Conservation (phyloP, 257 asterid genomes). For the Asclepias syriaca region DNA sequence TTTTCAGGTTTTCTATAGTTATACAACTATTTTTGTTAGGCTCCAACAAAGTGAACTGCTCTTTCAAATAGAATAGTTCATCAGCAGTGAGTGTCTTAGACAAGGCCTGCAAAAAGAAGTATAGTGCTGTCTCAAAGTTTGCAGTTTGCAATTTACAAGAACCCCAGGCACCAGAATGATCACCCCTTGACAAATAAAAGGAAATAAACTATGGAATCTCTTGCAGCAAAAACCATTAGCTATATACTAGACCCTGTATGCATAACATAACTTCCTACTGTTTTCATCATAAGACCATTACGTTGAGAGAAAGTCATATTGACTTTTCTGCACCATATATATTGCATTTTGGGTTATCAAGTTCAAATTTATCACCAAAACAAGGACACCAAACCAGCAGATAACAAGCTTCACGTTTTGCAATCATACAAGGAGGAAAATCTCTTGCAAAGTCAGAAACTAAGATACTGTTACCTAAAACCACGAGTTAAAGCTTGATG, state of each 20-base stretch:
- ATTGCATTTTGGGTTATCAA: no score
- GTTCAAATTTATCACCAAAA: neutral
- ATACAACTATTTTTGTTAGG: conserved; percentile 72
- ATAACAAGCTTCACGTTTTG: neutral
- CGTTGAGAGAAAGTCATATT: no score
- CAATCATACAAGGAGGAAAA: neutral
- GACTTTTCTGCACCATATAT: no score
- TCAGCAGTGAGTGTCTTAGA: conserved; percentile 67
- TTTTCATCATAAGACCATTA: no score
- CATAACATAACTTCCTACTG: no score
- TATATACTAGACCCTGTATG: neutral
- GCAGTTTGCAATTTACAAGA: neutral
- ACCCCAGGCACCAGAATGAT: neutral
- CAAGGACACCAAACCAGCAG: neutral
- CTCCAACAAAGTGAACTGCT: conserved; percentile 60
- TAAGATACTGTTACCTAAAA: neutral
- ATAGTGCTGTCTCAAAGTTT: neutral
- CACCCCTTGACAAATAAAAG: conserved; percentile 1
- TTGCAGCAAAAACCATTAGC: neutral
- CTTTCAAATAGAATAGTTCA: conserved; percentile 66
- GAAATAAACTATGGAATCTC: neutral
- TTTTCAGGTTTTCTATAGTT: conserved; percentile 56
- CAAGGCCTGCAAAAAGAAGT: conserved; percentile 50
- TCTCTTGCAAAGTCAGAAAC: neutral
- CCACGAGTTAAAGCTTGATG: neutral